A percentile compares a stretch with the other conserved stretches of the same genome.
phyloP scores from a whole-genome alignment of 495 filamentous ascomycete species.

The Daldinia loculata region DNA sequence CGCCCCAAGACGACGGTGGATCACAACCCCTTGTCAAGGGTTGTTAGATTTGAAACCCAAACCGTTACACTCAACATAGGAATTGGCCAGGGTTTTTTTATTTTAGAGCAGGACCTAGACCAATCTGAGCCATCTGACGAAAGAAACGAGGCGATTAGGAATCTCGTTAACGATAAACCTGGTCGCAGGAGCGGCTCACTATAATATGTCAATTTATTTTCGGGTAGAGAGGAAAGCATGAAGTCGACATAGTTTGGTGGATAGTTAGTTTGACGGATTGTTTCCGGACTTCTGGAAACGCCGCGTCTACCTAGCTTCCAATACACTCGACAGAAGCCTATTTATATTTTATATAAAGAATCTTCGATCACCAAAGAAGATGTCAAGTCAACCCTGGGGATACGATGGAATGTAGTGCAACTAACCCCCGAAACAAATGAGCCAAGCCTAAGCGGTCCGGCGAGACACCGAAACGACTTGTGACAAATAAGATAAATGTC shows the following conservation, averaged over 20 bases:
- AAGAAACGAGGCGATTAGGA: slow-evolving; percentile 10
- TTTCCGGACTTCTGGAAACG: not conserved
- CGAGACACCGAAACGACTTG: not conserved
- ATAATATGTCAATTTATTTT: not conserved
- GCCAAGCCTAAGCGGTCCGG: not conserved
- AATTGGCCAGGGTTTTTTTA: slow-evolving; percentile 20
- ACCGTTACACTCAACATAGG: slow-evolving; percentile 28
- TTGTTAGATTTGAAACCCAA: slow-evolving; percentile 34
- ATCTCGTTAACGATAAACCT: slow-evolving; percentile 19
- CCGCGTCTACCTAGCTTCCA: no score
- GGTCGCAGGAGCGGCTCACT: not conserved
- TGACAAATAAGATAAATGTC: not conserved
- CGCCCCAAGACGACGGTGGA: slow-evolving; percentile 30
- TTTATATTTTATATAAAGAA: no score
- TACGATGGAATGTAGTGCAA: not conserved
- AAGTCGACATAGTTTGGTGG: no score
- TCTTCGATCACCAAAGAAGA: not conserved
- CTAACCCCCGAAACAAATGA: not conserved
- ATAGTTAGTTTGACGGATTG: not conserved
- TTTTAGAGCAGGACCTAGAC: slow-evolving; percentile 3
- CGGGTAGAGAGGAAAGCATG: not conserved
- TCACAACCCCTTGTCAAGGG: slow-evolving; percentile 29
- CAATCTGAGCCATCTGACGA: not conserved
- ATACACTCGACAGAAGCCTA: no score
- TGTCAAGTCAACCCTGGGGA: not conserved